Evolutionary conservation across 352 stramenopile species (phyloP).

Genomic region (Globisporangium nunn): DNA sequence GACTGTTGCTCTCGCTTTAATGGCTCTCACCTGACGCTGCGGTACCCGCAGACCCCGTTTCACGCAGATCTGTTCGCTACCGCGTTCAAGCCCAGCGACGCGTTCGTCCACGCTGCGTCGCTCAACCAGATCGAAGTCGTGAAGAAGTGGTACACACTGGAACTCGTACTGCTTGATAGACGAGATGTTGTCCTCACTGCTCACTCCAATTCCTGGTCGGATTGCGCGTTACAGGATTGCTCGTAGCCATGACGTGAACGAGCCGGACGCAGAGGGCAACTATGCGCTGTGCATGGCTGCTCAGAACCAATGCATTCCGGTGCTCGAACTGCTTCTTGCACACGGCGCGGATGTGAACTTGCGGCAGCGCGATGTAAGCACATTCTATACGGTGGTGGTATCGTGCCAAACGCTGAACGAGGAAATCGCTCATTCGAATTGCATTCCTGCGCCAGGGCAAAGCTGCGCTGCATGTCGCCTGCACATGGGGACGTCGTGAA

Average conservation of each 20-base stretch:
- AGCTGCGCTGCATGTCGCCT: conserved; percentile 41
- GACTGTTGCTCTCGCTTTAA: neutral
- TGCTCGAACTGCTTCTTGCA: conserved; percentile 41
- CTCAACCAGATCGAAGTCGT: conserved; percentile 62
- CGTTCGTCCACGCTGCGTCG: conserved; percentile 60
- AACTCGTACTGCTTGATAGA: too few species aligned
- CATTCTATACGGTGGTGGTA: neutral
- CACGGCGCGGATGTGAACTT: conserved; percentile 33
- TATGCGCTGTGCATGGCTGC: conserved; percentile 41
- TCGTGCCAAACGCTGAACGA: neutral
- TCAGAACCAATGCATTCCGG: conserved; percentile 53
- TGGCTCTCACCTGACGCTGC: neutral
- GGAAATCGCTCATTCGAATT: too few species aligned
- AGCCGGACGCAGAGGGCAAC: conserved; percentile 39
- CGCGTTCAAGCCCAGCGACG: conserved; percentile 34
- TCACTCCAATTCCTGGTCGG: too few species aligned
- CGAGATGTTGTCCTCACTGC: too few species aligned
- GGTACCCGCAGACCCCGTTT: conserved; percentile 19
- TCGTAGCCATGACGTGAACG: conserved; percentile 36
- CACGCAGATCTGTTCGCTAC: conserved; percentile 27
- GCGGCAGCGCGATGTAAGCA: conserved; percentile 30
- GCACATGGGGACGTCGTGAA: conserved; percentile 43
- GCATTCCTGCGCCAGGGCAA: conserved; percentile 23
- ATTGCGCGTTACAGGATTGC: conserved; percentile 28
- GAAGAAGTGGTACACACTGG: conserved; percentile 26